Evolutionary conservation across 805 yeast genomes (phyloP).

Genomic region (Metschnikowia lunata): DNA sequence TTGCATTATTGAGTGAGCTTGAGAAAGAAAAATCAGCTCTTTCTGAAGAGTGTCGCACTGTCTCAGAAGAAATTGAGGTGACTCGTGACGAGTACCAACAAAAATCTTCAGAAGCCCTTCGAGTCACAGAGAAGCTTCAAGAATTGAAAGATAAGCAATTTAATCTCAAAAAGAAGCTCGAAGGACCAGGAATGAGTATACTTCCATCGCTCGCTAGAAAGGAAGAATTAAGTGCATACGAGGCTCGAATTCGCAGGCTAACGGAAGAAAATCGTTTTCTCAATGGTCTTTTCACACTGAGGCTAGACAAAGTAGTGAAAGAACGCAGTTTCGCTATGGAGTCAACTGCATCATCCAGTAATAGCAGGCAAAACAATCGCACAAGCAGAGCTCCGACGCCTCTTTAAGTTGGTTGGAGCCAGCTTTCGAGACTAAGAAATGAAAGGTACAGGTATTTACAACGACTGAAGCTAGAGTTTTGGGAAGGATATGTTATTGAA

Average conservation of each 20-base stretch:
- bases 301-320: conserved; percentile 30
- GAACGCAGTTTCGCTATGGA: conserved; percentile 33
- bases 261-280: conserved; percentile 29
- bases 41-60: conserved; percentile 21
- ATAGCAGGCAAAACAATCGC: conserved; percentile 29
- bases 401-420: not conserved
- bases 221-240: conserved; percentile 30
- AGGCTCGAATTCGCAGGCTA: conserved; percentile 23
- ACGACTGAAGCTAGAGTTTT: too few relatives aligned
- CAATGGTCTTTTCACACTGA: conserved; percentile 24
- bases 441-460: too few relatives aligned
- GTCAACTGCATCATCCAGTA: conserved; percentile 20
- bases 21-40: conserved; percentile 25
- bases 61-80: conserved; percentile 27
- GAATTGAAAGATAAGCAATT: conserved; percentile 18
- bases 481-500: too few relatives aligned
- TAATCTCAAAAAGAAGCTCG: conserved; percentile 19
- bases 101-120: conserved; percentile 32
- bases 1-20: conserved; percentile 19
- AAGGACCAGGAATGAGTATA: conserved; percentile 33
- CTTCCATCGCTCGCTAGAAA: conserved; percentile 33
- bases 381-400: conserved; percentile 41
- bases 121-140: conserved; percentile 20
- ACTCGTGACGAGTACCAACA: conserved; percentile 31
- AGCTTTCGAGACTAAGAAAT: too few relatives aligned